Conservation (phyloP, 345 rosid genomes). For the Mallotus nudiflorus region DNA sequence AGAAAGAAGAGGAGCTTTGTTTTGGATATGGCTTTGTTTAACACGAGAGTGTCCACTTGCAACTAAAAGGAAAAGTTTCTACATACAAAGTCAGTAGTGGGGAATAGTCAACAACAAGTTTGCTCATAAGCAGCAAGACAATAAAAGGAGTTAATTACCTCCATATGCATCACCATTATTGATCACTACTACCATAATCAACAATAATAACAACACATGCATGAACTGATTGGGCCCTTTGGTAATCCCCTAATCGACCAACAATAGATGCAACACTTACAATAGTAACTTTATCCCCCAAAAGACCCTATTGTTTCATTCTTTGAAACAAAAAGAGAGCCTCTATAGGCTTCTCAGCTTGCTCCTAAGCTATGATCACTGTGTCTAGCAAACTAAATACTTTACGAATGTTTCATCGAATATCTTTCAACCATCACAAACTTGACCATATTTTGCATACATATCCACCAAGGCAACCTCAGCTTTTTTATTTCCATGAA, state of each 20-base stretch:
- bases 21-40: too few species aligned
- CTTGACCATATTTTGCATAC: slow-evolving; percentile 40
- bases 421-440: slow-evolving; percentile 32
- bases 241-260: slow-evolving; percentile 45
- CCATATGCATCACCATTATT: slow-evolving; percentile 48
- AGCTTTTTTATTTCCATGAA: too few species aligned
- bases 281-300: slow-evolving; percentile 39
- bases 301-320: slow-evolving; percentile 29
- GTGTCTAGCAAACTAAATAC: slow-evolving; percentile 53
- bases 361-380: slow-evolving; percentile 45
- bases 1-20: too few species aligned
- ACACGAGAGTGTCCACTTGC: too few species aligned
- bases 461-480: slow-evolving; percentile 38
- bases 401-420: slow-evolving; percentile 44
- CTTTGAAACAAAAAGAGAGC: slow-evolving; percentile 22
- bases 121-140: too few species aligned
- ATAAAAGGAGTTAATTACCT: too few species aligned
- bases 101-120: too few species aligned
- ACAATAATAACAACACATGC: slow-evolving; percentile 43
- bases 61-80: too few species aligned
- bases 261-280: slow-evolving; percentile 55
- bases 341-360: slow-evolving; percentile 24
- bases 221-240: slow-evolving; percentile 31
- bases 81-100: too few species aligned
- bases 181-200: too few species aligned